phyloP scores from a whole-genome alignment of 2,329 filamentous ascomycete species.

The Raffaelea albimanens region DNA sequence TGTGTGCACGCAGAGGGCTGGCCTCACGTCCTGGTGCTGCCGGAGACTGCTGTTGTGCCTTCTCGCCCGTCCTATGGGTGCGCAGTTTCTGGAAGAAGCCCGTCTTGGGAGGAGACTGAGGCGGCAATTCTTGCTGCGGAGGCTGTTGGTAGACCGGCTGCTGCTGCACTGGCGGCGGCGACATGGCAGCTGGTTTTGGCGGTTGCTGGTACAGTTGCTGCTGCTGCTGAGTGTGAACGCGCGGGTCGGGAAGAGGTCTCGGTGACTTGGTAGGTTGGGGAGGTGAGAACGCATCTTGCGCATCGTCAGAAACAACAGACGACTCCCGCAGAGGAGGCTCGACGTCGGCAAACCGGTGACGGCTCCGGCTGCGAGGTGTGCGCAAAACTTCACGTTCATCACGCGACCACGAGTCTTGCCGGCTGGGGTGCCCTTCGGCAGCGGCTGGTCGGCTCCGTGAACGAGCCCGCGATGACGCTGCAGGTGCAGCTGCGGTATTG shows the following conservation, averaged over 20 bases:
- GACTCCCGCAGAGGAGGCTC: neutral
- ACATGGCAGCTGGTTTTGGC: neutral
- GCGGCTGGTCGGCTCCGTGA: neutral
- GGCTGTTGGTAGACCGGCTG: conserved; percentile 6
- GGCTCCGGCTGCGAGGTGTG: conserved; percentile 38
- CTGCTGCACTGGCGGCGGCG: conserved; percentile 13
- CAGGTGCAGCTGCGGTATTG: conserved; percentile 11
- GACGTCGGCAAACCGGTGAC: conserved; percentile 15
- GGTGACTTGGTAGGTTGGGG: conserved; percentile 21
- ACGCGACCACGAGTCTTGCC: conserved; percentile 54
- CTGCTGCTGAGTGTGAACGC: conserved; percentile 2
- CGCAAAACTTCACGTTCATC: conserved; percentile 57
- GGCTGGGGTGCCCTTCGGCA: conserved; percentile 18
- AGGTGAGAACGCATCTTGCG: neutral
- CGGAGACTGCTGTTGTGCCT: neutral
- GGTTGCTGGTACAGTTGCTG: conserved; percentile 1
- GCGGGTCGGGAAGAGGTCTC: conserved; percentile 32
- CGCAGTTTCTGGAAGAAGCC: neutral
- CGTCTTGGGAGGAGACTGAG: too few species aligned
- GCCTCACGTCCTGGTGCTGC: neutral
- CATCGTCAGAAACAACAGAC: neutral
- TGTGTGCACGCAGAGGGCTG: conserved; percentile 9
- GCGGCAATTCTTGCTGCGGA: neutral
- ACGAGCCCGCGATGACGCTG: neutral
- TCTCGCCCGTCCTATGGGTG: neutral